phyloP scores from a whole-genome alignment of 2,329 filamentous ascomycete species.

The Myrmaecium sp. region DNA sequence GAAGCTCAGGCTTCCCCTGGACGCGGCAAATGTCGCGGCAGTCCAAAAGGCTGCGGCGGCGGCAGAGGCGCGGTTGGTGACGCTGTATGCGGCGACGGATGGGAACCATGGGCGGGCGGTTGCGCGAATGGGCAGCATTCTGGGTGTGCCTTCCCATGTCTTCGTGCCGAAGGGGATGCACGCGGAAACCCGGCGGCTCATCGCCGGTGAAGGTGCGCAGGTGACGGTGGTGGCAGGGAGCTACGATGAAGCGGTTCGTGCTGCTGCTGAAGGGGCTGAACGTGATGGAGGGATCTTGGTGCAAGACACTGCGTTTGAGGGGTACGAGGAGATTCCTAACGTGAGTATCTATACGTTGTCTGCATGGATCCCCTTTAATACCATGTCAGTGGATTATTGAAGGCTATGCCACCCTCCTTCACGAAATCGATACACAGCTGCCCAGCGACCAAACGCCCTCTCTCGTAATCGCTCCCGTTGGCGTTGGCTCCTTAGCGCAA shows the following conservation, averaged over 20 bases:
- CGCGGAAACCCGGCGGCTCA: conserved; percentile 29
- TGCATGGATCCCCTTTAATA: no score
- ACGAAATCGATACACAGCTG: conserved; percentile 39
- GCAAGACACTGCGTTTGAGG: conserved; percentile 46
- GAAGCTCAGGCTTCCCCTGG: conserved; percentile 24
- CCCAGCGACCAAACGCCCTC: conserved; percentile 17
- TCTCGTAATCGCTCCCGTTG: conserved; percentile 43
- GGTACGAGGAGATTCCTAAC: conserved; percentile 43
- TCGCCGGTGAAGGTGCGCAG: conserved; percentile 35
- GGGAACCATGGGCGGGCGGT: conserved; percentile 59
- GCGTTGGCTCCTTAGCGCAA: conserved; percentile 52
- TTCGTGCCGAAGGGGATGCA: conserved; percentile 43
- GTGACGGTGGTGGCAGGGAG: conserved; percentile 37
- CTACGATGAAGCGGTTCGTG: conserved; percentile 39
- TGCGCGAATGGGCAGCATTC: conserved; percentile 41
- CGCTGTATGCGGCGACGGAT: conserved; percentile 45
- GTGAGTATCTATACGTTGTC: no score
- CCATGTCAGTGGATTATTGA: conserved; percentile 52
- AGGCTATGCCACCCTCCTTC: conserved; percentile 53
- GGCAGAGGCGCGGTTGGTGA: conserved; percentile 11
- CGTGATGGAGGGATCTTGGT: conserved; percentile 33
- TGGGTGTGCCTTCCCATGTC: conserved; percentile 37
- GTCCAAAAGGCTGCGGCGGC: no score
- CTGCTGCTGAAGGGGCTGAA: conserved; percentile 10
- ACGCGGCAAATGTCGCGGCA: conserved; percentile 8